Percentiles rank a stretch among this genome's conserved stretches.
These are phyloP conservation scores for Trichomonas vaginalis DNA, from an alignment of 208 protist species.

Conservation along the genomic window DNA sequence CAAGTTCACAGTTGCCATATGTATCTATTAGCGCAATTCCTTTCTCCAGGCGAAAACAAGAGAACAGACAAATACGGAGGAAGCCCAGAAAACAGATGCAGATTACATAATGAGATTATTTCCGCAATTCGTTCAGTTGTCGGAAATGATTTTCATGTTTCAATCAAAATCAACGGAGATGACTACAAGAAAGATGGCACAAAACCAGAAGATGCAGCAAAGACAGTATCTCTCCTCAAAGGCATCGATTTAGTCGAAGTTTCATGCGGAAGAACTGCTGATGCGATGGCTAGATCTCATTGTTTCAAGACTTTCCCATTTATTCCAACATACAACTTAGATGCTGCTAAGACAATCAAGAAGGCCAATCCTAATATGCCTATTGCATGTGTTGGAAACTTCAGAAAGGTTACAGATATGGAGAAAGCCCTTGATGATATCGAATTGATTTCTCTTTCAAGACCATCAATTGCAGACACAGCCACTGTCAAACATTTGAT, in stretches of 20 bases:
- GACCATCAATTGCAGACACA: not conserved
- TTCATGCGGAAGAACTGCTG: not conserved
- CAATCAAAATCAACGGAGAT: not conserved
- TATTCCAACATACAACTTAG: not conserved
- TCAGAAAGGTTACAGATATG: not conserved
- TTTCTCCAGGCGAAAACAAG: not conserved
- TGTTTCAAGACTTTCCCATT: not conserved
- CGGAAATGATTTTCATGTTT: not conserved
- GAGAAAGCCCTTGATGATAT: not conserved
- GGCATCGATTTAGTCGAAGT: not conserved
- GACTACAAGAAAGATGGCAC: not conserved
- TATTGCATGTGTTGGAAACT: not conserved
- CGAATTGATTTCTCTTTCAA: not conserved
- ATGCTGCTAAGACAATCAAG: not conserved
- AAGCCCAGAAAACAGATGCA: not conserved
- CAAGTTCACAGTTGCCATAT: conserved; percentile 2
- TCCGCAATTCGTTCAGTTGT: not conserved
- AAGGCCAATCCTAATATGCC: not conserved
- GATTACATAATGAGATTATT: not conserved
- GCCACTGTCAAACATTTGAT: not conserved
- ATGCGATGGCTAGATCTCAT: not conserved
- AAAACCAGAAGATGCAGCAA: not conserved
- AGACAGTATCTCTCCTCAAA: not conserved
- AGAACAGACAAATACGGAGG: not conserved
- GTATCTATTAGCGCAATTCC: not conserved